phyloP scores from a whole-genome alignment of 495 filamentous ascomycete species.

The Xylaria flabelliformis region DNA sequence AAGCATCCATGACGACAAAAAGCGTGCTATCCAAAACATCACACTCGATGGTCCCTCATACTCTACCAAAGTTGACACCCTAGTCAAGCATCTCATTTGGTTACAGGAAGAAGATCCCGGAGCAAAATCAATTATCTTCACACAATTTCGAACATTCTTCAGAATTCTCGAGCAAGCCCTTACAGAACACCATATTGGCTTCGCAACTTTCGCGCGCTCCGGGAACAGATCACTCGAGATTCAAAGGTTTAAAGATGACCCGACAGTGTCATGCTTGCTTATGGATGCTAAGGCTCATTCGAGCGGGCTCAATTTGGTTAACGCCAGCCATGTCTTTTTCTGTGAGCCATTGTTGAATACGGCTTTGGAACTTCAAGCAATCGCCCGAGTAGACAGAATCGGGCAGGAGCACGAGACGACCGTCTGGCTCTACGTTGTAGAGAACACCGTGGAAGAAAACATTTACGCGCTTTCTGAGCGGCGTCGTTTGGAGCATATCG shows the following conservation, averaged over 20 bases:
- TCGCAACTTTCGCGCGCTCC: conserved; percentile 65
- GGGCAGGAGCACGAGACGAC: conserved; percentile 87
- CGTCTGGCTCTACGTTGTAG: conserved; percentile 92
- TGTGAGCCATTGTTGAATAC: conserved; percentile 94
- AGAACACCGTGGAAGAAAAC: conserved; percentile 85
- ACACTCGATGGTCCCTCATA: conserved; percentile 74
- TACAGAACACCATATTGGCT: conserved; percentile 69
- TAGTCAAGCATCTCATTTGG: conserved; percentile 84
- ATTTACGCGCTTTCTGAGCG: conserved; percentile 86
- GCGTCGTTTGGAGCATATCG: conserved; percentile 78
- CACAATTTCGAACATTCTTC: conserved; percentile 85
- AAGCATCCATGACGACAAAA: conserved; percentile 69
- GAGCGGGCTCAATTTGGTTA: conserved; percentile 86
- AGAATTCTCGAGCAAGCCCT: conserved; percentile 73
- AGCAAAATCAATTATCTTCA: conserved; percentile 89
- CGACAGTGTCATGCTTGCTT: conserved; percentile 80
- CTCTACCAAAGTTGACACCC: conserved; percentile 86
- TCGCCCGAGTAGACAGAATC: conserved; percentile 92
- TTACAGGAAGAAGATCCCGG: conserved; percentile 83
- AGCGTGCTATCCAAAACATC: conserved; percentile 83
- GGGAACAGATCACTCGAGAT: conserved; percentile 60
- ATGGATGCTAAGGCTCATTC: conserved; percentile 88
- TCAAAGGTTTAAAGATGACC: conserved; percentile 75
- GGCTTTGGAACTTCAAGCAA: conserved; percentile 90
- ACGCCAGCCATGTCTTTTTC: conserved; percentile 92